Conservation (phyloP, 192 early-diverging fungal genomes). For the Coemansia sp. region DNA sequence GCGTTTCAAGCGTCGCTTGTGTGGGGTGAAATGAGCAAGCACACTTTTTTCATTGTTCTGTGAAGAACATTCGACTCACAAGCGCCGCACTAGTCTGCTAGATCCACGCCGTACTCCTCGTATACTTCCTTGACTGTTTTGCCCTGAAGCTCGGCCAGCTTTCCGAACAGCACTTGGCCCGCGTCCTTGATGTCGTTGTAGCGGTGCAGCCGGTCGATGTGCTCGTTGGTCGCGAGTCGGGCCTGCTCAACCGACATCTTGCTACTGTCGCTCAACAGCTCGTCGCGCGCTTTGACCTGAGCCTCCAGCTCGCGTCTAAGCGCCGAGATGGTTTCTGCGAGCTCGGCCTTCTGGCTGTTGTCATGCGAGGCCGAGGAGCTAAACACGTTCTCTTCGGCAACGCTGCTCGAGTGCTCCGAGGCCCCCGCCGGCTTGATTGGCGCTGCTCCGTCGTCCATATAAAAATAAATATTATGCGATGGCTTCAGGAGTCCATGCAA, state of each 20-base stretch:
- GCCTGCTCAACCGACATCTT: conserved; percentile 27
- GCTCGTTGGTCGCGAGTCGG: conserved; percentile 22
- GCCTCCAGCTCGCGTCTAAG: conserved; percentile 15
- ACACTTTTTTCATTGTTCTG: neutral
- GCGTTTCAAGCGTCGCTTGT: too few species aligned
- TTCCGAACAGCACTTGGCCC: conserved; percentile 44
- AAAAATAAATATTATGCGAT: too few species aligned
- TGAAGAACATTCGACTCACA: too few species aligned
- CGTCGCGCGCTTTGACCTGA: conserved; percentile 7
- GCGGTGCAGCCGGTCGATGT: conserved; percentile 39
- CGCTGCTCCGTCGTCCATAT: too few species aligned
- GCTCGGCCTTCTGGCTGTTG: conserved; percentile 18
- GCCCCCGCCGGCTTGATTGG: neutral
- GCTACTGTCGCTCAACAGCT: conserved; percentile 1
- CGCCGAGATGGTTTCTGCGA: conserved; percentile 7
- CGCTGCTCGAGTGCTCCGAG: neutral
- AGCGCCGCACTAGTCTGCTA: conserved; percentile 16
- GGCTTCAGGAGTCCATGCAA: too few species aligned
- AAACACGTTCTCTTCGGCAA: neutral
- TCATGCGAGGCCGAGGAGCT: conserved; percentile 4
- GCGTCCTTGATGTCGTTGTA: conserved; percentile 50
- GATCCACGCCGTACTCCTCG: conserved; percentile 21
- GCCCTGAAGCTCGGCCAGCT: conserved; percentile 41
- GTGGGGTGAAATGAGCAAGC: too few species aligned
- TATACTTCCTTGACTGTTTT: conserved; percentile 46